A percentile compares a stretch with the other conserved stretches of the same genome.
Evolutionary conservation across 2,329 filamentous ascomycete genomes (phyloP).

Genomic region (Pseudocercospora fuligena): DNA sequence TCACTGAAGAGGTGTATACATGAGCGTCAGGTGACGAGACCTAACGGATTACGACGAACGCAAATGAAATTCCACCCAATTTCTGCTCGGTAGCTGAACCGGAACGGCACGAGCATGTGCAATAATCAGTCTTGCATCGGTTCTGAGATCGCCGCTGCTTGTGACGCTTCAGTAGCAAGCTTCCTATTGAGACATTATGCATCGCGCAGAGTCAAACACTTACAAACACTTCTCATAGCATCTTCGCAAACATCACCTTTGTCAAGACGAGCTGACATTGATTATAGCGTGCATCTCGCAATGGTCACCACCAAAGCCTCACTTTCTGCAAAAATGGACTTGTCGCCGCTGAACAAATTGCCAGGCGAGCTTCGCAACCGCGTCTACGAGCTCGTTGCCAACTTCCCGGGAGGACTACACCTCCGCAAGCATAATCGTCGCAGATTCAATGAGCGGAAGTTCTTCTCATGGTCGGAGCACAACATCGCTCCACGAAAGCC

Average conservation of each 20-base stretch:
- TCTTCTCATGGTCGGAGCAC: not conserved
- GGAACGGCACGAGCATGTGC: not conserved
- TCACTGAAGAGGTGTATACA: slow-evolving; percentile 56
- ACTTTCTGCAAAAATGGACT: not conserved
- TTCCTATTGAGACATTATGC: no score
- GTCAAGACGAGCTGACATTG: no score
- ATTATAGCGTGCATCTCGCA: not conserved
- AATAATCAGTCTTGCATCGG: not conserved
- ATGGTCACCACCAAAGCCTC: not conserved
- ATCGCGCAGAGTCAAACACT: no score
- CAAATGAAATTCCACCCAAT: not conserved
- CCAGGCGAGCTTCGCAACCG: not conserved
- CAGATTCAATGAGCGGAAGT: no score
- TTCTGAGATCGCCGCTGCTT: not conserved
- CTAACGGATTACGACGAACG: not conserved
- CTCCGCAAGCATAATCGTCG: not conserved
- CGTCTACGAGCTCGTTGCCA: not conserved
- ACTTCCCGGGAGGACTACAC: not conserved
- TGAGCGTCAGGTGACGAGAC: slow-evolving; percentile 26
- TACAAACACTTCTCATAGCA: no score
- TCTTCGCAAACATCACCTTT: no score
- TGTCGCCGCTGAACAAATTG: not conserved
- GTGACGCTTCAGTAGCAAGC: no score
- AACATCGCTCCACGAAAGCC: not conserved
- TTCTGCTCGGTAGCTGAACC: no score